Evolutionary conservation across 2,329 filamentous ascomycete species (phyloP), one percentile per base, ranked within the genome.

Genomic region (Curvularia sp.): DNA sequence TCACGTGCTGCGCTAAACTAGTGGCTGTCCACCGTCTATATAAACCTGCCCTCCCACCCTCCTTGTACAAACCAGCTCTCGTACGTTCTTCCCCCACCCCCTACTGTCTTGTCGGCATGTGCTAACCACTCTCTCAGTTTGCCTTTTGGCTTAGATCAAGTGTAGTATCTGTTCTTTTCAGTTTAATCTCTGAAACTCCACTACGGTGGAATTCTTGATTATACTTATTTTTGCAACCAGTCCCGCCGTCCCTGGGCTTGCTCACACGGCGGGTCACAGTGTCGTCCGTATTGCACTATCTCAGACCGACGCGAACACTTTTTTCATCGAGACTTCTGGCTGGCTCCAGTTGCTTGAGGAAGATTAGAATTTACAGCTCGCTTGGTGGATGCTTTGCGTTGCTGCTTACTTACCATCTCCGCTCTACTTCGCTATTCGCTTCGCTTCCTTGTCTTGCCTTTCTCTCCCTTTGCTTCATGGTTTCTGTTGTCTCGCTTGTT

Each of bases 121-220:
- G 30, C 45, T 48, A 48, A 48, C 18, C 19, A 23, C 12, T 8
- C 3, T 9, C 7, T 30, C 12, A 48, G 30, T 52, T 52, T 52
- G 49, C 49, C 49, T 52, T 52, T 52, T 52, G 39, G 49, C 49
- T 52, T 52, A 52, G 49, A 52, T 52, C 49, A 52, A 52, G 49
- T 52, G 49, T 50, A 50, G 49, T 50, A 50, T 50, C 48, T 50
- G 48, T 50, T 50, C 48, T 52, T 52, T 43, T 36, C 15, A 43
- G 49, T 45, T 52, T 52, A 52, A 52, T 52, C 49, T n/a, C 49
- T 52, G 15, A 10, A 27, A 38, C 5, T 7, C 12, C 21, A 18
- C 25, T 18, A 30, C 30, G 30, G 30, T 32, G 30, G 30, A 13
- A 32, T 32, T 13, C 30, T 2, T 13, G 12, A 52, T 52, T 52